A percentile compares a stretch with the other conserved stretches of the same genome.
Conservation (phyloP, 106 monocot genomes). For the Acorus gramineus region DNA sequence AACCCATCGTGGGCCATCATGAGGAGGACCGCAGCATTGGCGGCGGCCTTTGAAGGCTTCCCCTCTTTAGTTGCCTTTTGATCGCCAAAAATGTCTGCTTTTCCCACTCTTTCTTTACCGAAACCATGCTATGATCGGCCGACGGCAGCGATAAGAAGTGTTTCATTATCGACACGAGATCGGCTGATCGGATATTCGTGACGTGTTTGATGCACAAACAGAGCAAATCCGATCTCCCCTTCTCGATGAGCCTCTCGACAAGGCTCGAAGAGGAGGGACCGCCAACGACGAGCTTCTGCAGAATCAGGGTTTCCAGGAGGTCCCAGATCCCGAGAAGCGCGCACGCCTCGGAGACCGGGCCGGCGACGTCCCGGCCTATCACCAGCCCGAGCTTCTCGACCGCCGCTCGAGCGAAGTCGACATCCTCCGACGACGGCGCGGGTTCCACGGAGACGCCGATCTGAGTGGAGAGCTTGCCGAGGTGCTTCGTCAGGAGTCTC, state of each 20-base stretch:
- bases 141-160: constrained; percentile 49
- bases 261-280: constrained; percentile 22
- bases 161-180: constrained; percentile 30
- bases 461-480: constrained; percentile 2
- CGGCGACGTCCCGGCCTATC: constrained; percentile 19
- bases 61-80: constrained; percentile 31
- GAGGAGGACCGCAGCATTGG: constrained; percentile 48
- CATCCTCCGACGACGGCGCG: not conserved
- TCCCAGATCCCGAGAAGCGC: constrained; percentile 39
- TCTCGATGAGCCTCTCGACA: constrained; percentile 43
- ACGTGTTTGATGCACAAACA: constrained; percentile 34
- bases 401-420: constrained; percentile 7
- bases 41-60: constrained; percentile 29
- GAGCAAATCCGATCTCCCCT: constrained; percentile 33
- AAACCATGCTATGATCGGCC: constrained; percentile 35
- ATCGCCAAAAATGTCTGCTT: constrained; percentile 45
- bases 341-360: constrained; percentile 27
- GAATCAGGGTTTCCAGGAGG: constrained; percentile 28
- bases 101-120: constrained; percentile 61
- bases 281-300: constrained; percentile 7
- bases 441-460: not conserved
- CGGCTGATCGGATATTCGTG: constrained; percentile 30
- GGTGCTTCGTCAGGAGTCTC: constrained; percentile 20
- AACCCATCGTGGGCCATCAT: constrained; percentile 83
- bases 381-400: constrained; percentile 21